Conservation (phyloP, 331 rosid genomes). For the Quercus tomentella region DNA sequence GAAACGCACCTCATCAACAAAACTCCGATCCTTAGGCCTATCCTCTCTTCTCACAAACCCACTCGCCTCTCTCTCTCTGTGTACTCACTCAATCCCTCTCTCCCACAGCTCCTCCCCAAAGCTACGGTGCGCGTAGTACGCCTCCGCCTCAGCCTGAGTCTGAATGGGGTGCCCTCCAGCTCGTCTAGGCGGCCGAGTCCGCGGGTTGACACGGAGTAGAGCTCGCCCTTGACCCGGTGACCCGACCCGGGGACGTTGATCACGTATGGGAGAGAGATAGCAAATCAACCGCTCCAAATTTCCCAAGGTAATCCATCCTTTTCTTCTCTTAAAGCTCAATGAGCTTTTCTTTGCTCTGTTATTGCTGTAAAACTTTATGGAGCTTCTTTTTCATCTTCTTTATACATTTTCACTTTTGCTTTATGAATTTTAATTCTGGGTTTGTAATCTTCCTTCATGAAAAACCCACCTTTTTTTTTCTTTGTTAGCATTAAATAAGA, state of each 20-base stretch:
- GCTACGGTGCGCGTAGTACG: constrained; percentile 51
- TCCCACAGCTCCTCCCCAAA: constrained; percentile 56
- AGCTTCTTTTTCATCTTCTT: background rate
- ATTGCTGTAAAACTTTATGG: background rate
- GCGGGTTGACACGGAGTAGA: constrained; percentile 36
- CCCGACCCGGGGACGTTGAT: constrained; percentile 58
- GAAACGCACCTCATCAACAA: constrained; percentile 20
- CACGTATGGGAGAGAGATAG: constrained; percentile 35
- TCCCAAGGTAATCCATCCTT: background rate
- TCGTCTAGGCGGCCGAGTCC: constrained; percentile 51
- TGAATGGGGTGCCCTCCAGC: constrained; percentile 47
- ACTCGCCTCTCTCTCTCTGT: constrained; percentile 23
- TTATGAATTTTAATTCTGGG: background rate
- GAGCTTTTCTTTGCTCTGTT: background rate
- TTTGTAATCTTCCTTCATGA: background rate
- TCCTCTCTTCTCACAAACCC: constrained; percentile 28
- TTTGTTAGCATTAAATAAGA: background rate
- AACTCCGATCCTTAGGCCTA: constrained; percentile 7
- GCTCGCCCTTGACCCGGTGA: constrained; percentile 48
- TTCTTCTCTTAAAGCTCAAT: background rate
- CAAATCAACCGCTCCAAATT: too few relatives aligned
- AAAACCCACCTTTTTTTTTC: too few relatives aligned
- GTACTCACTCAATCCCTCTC: constrained; percentile 37
- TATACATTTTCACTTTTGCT: background rate
- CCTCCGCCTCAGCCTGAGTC: constrained; percentile 39